Percentiles rank a stretch among this genome's conserved stretches.
Conservation (phyloP, 2,329 filamentous ascomycete genomes). For the Colletotrichum lupini region DNA sequence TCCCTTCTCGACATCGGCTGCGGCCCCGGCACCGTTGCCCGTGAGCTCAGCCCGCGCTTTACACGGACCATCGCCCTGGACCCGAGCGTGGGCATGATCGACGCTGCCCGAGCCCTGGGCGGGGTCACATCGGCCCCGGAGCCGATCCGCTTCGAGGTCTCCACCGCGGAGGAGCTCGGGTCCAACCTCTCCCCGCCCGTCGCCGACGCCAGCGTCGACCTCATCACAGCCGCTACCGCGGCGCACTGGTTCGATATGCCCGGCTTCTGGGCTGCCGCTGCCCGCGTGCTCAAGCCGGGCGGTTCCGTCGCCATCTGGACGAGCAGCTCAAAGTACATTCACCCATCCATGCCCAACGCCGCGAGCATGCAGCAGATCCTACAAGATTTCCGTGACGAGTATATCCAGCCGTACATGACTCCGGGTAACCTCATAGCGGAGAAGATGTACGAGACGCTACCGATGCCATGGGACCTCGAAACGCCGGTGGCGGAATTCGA, state of each 20-base stretch:
- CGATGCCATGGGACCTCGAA: conserved; percentile 60
- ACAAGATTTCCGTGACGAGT: conserved; percentile 47
- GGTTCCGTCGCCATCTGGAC: conserved; percentile 66
- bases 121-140: conserved; percentile 42
- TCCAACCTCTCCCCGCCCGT: conserved; percentile 42
- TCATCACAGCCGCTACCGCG: conserved; percentile 61
- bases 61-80: conserved; percentile 60
- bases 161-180: conserved; percentile 56
- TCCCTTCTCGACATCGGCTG: conserved; percentile 66
- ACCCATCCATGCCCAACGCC: conserved; percentile 50
- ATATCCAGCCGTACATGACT: conserved; percentile 51
- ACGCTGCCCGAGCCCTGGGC: conserved; percentile 51
- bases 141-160: conserved; percentile 53
- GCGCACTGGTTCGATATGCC: conserved; percentile 70
- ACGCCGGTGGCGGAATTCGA: conserved; percentile 50
- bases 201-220: conserved; percentile 52
- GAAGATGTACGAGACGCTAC: conserved; percentile 53
- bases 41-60: conserved; percentile 59
- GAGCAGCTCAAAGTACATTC: conserved; percentile 42
- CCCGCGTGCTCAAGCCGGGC: conserved; percentile 59
- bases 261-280: conserved; percentile 59
- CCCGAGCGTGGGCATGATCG: conserved; percentile 64
- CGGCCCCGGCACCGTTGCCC: conserved; percentile 63
- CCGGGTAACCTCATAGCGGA: conserved; percentile 55
- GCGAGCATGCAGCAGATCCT: conserved; percentile 54